Evolutionary conservation across 2,329 filamentous ascomycete species (phyloP), one percentile per base, ranked within the genome.

Genomic region (Xenoacremonium recifei): DNA sequence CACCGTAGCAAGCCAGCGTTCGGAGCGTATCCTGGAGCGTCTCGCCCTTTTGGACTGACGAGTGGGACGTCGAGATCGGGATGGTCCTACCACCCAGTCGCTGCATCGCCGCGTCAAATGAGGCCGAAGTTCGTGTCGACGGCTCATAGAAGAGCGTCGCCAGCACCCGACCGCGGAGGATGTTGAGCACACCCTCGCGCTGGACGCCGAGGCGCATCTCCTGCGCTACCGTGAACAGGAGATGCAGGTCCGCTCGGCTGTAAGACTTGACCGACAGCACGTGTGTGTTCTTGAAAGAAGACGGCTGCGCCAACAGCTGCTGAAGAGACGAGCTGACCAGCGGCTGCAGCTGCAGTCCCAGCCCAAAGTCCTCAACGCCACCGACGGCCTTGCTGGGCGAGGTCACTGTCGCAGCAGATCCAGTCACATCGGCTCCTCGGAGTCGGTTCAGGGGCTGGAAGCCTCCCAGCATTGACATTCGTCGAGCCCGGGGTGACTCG

Each of bases 71-170:
- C 30, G 89, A 76, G 60, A 97, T 84, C 39, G 84, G 77, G 40
- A 99, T 79, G 3, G 87, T 92, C 36, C 89, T 81, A 35, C 93
- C 93, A 54, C 93, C 93, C 5, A 99, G 84, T 39, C 95, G 87
- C 75, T 99, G 95, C 93, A 99, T 99, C 31, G 93, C 93, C 42
- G 92, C 88, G 62, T 99, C 93, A 58, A 99, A 99, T 4, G 93
- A 99, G 27, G 88, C 83, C 11, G 92, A 96, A 5, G 93, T 99
- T 40, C 93, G 82, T 3, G 93, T 99, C 1, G 92, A 97, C 2
- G 93, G 93, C 75, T 99, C 93, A 68, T 91, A 99, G 79, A 99
- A 99, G 72, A 99, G 82, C 3, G 89, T 93, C 70, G 86, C 89
- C 27, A 99, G 78, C 11, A 99, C 81, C 34, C 87, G 84, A 20